Conservation (phyloP, 2,329 filamentous ascomycete genomes). For the Hypoxylon sp. region DNA sequence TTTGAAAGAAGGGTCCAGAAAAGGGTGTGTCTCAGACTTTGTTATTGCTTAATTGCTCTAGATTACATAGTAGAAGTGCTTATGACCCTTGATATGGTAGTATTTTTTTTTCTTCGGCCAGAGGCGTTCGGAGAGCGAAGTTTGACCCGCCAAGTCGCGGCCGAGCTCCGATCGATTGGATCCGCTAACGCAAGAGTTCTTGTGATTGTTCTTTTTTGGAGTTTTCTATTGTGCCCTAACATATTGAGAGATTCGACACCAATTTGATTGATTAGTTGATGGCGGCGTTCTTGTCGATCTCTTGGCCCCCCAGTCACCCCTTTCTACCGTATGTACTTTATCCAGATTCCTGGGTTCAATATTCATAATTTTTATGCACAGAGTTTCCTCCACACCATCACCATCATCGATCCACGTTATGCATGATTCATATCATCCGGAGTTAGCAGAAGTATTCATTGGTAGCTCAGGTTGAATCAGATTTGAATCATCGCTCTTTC, state of each 20-base stretch:
- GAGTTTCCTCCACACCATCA: constrained; percentile 8
- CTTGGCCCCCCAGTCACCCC: constrained; percentile 8
- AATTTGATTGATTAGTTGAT: constrained; percentile 18
- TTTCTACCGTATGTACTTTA: constrained; percentile 16
- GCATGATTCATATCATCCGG: neutral
- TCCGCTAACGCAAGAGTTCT: constrained; percentile 22
- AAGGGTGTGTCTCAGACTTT: constrained; percentile 9
- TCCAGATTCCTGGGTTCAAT: constrained; percentile 33
- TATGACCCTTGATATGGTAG: constrained; percentile 30
- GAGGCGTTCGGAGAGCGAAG: constrained; percentile 39
- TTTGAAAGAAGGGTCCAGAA: constrained; percentile 20
- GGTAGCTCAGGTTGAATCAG: neutral
- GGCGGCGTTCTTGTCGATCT: constrained; percentile 20
- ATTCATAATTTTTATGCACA: constrained; percentile 29
- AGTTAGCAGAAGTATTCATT: neutral
- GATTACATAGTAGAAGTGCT: neutral
- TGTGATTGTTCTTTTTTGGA: constrained; percentile 31
- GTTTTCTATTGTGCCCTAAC: constrained; percentile 13
- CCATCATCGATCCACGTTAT: constrained; percentile 3
- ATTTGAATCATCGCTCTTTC: constrained; percentile 5
- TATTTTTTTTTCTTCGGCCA: constrained; percentile 30
- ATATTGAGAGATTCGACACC: constrained; percentile 16
- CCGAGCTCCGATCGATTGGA: constrained; percentile 40
- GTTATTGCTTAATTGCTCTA: constrained; percentile 24
- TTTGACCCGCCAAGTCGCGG: constrained; percentile 22